phyloP scores from a whole-genome alignment of 345 rosid genomes.

The Luvunga scandens region DNA sequence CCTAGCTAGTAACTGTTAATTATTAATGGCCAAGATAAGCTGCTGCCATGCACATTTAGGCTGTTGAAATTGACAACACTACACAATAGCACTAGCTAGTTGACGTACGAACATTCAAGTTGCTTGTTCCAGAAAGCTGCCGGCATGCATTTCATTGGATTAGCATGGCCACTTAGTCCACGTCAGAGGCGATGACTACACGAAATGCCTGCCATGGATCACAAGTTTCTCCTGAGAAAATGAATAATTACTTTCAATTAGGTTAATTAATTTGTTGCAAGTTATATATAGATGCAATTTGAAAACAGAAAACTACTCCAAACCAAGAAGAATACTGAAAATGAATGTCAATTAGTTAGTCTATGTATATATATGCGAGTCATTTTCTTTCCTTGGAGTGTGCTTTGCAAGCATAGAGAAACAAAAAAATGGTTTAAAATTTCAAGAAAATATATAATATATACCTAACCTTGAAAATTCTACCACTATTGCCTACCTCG shows the following conservation, averaged over 20 bases:
- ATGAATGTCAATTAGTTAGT: not conserved
- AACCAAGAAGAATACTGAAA: too few relatives aligned
- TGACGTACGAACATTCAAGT: not conserved
- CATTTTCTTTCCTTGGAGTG: not conserved
- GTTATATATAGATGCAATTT: too few relatives aligned
- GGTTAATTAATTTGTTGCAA: too few relatives aligned
- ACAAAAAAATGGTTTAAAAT: not conserved
- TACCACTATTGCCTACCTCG: conserved; percentile 2
- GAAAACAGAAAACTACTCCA: too few relatives aligned
- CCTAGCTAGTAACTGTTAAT: too few relatives aligned
- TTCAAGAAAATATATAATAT: not conserved
- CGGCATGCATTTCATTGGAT: not conserved
- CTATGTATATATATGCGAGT: not conserved
- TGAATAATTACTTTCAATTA: too few relatives aligned
- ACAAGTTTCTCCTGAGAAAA: not conserved
- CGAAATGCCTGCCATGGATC: not conserved
- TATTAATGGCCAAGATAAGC: not conserved
- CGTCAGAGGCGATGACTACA: not conserved
- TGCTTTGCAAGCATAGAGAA: not conserved
- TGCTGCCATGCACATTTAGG: not conserved
- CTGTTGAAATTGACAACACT: not conserved
- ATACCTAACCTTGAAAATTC: conserved; percentile 8
- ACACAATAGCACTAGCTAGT: not conserved
- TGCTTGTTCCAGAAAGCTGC: conserved; percentile 14
- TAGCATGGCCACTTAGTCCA: not conserved